Base-by-base conservation (phyloP, 495 filamentous ascomycete species). In the Corynascus novoguineensis region DNA sequence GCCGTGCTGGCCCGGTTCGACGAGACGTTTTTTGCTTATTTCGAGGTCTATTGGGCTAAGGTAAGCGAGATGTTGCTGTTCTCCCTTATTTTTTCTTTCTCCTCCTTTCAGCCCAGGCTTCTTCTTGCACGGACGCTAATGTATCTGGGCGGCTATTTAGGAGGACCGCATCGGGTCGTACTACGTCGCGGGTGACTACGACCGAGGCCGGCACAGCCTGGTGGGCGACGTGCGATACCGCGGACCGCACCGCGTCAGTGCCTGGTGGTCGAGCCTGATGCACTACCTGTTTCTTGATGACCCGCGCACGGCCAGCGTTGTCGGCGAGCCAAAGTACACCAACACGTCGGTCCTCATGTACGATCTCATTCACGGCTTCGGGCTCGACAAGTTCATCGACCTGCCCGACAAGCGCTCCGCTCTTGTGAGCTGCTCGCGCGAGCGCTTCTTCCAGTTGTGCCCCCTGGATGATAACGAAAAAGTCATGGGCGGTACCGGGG, bases 201-300 rank as follows among this genome's bases (percentile, higher is more conserved):
- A 88, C 61, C 82, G 85, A 10, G 85, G 85, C 5, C 80, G 85
- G 1, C 84, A 88, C 71, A 85, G 82, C 6, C 78, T 88, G 7
- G 83, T 86, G 6, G 85, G 85, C 46, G 82, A 87, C 60, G 70
- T 78, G 38, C 74, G 74, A 14, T 84, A 78, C 73, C 77, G 85
- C 9, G 85, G 85, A 27, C 78, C 83, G 47, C 80, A 85, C 55
- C 79, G 85, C 14, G 84, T 85, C 9, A 83, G 79, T 50, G 83
- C 82, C 14, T 88, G 85, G 85, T 87, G 82, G 75, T 82, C 81
- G 15, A 80, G 78, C 61, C 70, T 82, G 66, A 86, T 88, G 70
- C 85, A 88, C 64, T 88, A 85, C 64, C 73, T 82, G 57, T 88
- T 84, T 70, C 73, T 88, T 37, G 85, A 88, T 67, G 85, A 88